A percentile compares a stretch with the other conserved stretches of the same genome.
Conservation (phyloP, 2,329 filamentous ascomycete genomes). For the Penicillium expansum region DNA sequence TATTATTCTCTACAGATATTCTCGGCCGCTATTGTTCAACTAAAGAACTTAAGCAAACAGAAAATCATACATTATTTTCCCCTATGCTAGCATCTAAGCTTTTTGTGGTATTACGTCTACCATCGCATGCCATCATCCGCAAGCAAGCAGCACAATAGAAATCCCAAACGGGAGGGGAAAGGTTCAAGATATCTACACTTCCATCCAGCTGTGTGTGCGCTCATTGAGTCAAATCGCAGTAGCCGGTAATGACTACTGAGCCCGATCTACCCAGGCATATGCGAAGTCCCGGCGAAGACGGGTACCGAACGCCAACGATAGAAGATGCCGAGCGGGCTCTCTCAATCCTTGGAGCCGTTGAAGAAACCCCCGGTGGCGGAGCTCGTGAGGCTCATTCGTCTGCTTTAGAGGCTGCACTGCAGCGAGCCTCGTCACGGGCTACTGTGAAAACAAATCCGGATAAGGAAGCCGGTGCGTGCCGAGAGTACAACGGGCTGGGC, state of each 20-base stretch:
- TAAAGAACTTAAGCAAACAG: background rate
- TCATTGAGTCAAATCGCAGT: background rate
- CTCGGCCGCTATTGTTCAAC: background rate
- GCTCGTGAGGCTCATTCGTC: constrained; percentile 29
- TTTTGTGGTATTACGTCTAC: background rate
- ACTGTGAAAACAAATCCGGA: constrained; percentile 8
- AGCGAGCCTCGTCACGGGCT: constrained; percentile 22
- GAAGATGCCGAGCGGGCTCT: constrained; percentile 40
- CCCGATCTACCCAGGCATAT: constrained; percentile 33
- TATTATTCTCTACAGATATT: background rate
- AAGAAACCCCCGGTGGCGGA: constrained; percentile 11
- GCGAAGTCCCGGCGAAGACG: constrained; percentile 42
- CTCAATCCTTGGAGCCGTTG: constrained; percentile 8
- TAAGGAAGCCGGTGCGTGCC: constrained; percentile 6
- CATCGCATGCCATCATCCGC: background rate
- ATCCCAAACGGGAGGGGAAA: background rate
- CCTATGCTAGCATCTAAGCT: background rate
- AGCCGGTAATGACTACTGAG: constrained; percentile 21
- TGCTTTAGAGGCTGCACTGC: constrained; percentile 27
- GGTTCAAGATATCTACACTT: background rate
- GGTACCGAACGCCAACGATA: constrained; percentile 46
- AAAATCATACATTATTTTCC: background rate
- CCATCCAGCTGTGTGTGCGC: background rate
- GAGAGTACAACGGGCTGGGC: constrained; percentile 16
- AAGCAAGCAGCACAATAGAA: background rate